Evolutionary conservation across 352 stramenopile genomes (phyloP), one percentile per base, ranked within the genome.

Genomic region (Pythium sp.): DNA sequence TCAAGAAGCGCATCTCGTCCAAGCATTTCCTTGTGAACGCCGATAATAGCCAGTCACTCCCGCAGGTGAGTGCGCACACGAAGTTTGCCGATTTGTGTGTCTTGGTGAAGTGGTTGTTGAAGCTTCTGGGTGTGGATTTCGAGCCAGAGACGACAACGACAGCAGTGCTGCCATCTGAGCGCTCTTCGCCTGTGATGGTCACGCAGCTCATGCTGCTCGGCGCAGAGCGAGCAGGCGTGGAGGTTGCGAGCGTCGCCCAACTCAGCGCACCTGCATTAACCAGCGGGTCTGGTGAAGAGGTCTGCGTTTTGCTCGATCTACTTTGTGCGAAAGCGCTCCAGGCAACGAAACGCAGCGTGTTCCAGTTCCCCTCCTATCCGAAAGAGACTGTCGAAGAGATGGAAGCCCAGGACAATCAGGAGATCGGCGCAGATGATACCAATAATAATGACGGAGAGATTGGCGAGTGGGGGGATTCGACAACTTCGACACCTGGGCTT

Each of bases 161-260:
- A n/a, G 18, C 20, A n/a, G 7, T 24, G 20, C 56, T 47, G 22
- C 34, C 65, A 49, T 38, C 54, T 36, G 61, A 54, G n/a, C 58
- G 41, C 12, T 49, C 76, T 22, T 76, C 76, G 4, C 56, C 55
- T 11, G 55, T 89, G 53, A 58, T 77, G 28, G 36, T 57, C 2
- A 73, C 69, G 12, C 83, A 91, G 57, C 72, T 79, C 26, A 73
- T 93, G 41, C 70, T 94, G 36, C 59, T 94, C 6, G 75, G 72
- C 0, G 80, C 78, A 41, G 81, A 88, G 18, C 77, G 73, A 12
- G 75, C 67, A 18, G 81, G 79, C 3, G 75, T 90, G 43, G 43
- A 51, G 8, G 43, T 8, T 54, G 71, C 12, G 64, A 53, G 15
- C 43, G 15, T 78, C 30, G 64, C 60, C 46, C 57, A 75, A 9